Evolutionary conservation across 2,329 filamentous ascomycete genomes (phyloP), one percentile per base, ranked within the genome.

Genomic region (Chrysoporthe deuterocubensis): DNA sequence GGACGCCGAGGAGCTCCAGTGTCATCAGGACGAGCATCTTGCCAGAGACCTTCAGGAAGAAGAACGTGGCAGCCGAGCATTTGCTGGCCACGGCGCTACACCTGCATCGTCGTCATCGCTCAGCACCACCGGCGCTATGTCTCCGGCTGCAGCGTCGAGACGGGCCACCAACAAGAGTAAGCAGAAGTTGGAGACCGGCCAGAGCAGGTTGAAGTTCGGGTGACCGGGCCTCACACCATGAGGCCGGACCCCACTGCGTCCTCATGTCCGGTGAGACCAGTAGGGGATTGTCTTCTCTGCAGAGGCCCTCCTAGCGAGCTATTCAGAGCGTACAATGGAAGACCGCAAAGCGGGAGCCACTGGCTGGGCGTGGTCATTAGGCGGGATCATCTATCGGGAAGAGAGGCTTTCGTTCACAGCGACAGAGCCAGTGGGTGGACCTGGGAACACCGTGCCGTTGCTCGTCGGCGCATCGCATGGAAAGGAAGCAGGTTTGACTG

Each of bases 1-100:
- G 14, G 81, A 83, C 50, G 75, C 81, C 37, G 87, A 90, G 66
- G 85, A 86, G 72, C 76, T 89, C 59, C 86, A 89, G 71, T 94
- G 92, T 79, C 96, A 99, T 77, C 84, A 90, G 65, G 96, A 99
- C 78, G 98, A 94, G 90, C 96, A 99, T 80, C 91, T 97, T 79
- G 96, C 96, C 58, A 93, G 92, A 79, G 92, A 95, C 73, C 84
- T 99, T 42, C 90, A 94, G 71, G 85, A 84, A 67, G 84, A 90
- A 72, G 85, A 91, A 80, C 84, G 84, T 83, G 83, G 79, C 78
- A 81, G 72, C 68, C 74, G 77, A 69, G 74, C 78, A 81, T 82
- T 84, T 77, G 83, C 75, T 71, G 78, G 78, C 65, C 76, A 76
- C 4, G 71, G 73, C 70, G 67, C 76, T 72, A 43, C 43, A 7